Evolutionary conservation across 2,329 filamentous ascomycete genomes (phyloP), one percentile per base, ranked within the genome.

Genomic region (Apiospora aurea): DNA sequence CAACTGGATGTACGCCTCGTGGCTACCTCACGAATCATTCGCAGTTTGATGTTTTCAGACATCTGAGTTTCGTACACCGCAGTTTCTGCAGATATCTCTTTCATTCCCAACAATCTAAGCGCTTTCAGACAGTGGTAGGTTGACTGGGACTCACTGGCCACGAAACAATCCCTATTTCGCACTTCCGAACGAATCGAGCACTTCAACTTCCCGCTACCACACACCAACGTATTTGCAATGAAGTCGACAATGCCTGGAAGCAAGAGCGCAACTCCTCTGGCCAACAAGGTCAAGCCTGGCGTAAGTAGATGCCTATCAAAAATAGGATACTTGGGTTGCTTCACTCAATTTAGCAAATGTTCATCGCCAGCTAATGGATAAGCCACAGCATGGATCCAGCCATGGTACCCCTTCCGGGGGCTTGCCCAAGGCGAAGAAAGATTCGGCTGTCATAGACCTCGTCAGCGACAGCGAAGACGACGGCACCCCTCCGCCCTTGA

Each of bases 391-490:
- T 18, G 13, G 24, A 24, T 10, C 34, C 29, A 38, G 21, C 57
- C 1, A 11, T 11, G 16, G 34, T 16, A 34, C 29, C 1, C 29
- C 57, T 10, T 64, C 34, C 11, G 5, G n/a, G 13, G 49, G 49
- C 49, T 51, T 24, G 49, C 44, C 44, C 14, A 49, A n/a, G 46
- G 10, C n/a, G 18, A 51, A 51, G 49, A 24, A 14, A 51, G n/a
- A 41, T 10, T n/a, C 18, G 7, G 16, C 38, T 14, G 43, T 68
- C 66, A 68, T 68, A 16, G 11, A 47, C 26, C 66, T 68, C 13
- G 2, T 68, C 21, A 47, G 41, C 41, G 66, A 68, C 66, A 68
- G 41, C 43, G 66, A 68, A 14, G 43, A 68, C 13, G 66, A 68
- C 8, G 14, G 16, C 41, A 26, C n/a, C 14, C 66, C 66, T 46